A percentile compares a stretch with the other conserved stretches of the same genome.
These are phyloP conservation scores for Phaeotremella skinneri DNA, from an alignment of 768 basidiomycete species.

Conservation along the genomic window DNA sequence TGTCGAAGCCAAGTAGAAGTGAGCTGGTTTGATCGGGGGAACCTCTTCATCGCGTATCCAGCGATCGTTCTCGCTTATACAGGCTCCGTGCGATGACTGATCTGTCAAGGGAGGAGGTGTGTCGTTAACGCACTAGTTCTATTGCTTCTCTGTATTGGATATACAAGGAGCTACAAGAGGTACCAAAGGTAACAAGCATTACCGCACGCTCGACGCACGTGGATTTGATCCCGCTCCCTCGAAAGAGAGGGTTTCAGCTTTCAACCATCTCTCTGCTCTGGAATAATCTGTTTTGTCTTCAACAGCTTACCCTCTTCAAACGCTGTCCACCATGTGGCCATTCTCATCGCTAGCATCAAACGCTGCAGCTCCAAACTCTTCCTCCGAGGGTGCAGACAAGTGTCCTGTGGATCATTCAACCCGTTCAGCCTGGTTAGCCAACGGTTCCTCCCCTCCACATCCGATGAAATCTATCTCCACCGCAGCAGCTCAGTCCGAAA, in stretches of 20 bases:
- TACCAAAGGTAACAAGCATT: no score
- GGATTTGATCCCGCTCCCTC: background rate
- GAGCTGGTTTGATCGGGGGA: background rate
- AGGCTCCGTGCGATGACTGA: no score
- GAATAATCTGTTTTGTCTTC: no score
- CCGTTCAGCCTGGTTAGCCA: conserved; percentile 56
- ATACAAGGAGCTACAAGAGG: no score
- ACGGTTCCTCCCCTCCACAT: conserved; percentile 21
- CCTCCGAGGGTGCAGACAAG: conserved; percentile 33
- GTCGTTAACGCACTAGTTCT: no score
- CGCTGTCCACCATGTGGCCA: conserved; percentile 20
- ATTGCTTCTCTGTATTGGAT: no score
- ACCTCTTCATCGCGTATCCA: background rate
- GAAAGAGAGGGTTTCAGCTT: background rate
- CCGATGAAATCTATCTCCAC: conserved; percentile 1
- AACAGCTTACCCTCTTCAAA: no score
- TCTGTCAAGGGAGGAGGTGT: no score
- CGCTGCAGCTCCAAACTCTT: background rate
- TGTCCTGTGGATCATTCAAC: conserved; percentile 70
- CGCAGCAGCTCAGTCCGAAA: conserved; percentile 9
- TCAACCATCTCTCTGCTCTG: no score
- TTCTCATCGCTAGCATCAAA: conserved; percentile 11
- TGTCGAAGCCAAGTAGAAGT: background rate
- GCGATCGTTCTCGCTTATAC: no score
- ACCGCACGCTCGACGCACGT: no score